A percentile compares a stretch with the other conserved stretches of the same genome.
These are phyloP conservation scores for Mycocentrospora acerina DNA, from an alignment of 2,329 filamentous ascomycete species.

Conservation along the genomic window DNA sequence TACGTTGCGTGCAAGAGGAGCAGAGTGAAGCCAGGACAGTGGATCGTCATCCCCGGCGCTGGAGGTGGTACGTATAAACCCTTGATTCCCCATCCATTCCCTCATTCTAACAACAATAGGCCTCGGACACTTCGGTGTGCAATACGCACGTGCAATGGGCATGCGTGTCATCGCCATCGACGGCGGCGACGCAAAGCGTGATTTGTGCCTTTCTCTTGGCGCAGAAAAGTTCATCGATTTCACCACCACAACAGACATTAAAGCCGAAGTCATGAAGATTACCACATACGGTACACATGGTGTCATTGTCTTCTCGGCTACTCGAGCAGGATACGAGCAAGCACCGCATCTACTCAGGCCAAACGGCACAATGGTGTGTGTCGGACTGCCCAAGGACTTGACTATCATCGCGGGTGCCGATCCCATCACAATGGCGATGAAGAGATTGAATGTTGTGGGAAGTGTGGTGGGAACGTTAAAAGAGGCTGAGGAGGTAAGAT, in stretches of 20 bases:
- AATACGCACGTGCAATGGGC: constrained; percentile 55
- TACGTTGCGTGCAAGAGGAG: constrained; percentile 49
- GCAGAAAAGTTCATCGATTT: constrained; percentile 61
- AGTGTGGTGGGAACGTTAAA: constrained; percentile 47
- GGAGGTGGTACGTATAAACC: constrained; percentile 32
- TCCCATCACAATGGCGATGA: constrained; percentile 43
- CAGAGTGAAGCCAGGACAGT: constrained; percentile 41
- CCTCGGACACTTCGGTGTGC: constrained; percentile 27
- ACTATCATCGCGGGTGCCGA: constrained; percentile 30
- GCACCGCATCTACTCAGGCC: constrained; percentile 29
- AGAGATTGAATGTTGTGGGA: constrained; percentile 46
- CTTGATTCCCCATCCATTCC: constrained; percentile 38
- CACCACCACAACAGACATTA: constrained; percentile 63
- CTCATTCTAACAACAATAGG: constrained; percentile 40
- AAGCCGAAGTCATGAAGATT: constrained; percentile 47
- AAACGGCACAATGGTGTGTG: constrained; percentile 31
- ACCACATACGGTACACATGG: constrained; percentile 71
- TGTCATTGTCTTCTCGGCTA: constrained; percentile 72
- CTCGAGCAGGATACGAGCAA: constrained; percentile 39
- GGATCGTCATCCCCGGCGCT: constrained; percentile 43
- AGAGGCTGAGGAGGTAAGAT: constrained; percentile 46
- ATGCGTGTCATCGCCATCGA: constrained; percentile 59
- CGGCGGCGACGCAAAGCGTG: constrained; percentile 50
- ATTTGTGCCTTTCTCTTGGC: constrained; percentile 52
- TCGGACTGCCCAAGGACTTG: constrained; percentile 28